Conservation (phyloP, 2,329 filamentous ascomycete species). For the Fusarium oligoseptatum region DNA sequence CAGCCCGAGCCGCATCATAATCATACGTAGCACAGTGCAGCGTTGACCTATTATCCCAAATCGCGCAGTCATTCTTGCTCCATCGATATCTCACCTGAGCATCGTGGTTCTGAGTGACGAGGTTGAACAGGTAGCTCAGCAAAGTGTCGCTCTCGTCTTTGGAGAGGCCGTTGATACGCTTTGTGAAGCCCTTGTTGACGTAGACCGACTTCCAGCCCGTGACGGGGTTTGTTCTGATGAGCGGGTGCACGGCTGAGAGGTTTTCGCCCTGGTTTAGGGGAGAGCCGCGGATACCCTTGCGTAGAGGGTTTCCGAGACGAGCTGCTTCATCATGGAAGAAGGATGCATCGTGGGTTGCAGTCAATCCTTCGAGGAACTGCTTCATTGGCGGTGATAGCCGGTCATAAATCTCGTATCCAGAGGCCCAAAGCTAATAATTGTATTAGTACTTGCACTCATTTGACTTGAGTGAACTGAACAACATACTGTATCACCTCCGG, state of each 20-base stretch:
- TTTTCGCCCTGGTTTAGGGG: conserved; percentile 69
- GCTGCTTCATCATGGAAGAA: conserved; percentile 65
- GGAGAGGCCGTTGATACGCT: conserved; percentile 67
- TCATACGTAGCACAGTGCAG: conserved; percentile 72
- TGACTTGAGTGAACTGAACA: neutral
- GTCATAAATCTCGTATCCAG: conserved; percentile 71
- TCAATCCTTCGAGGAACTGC: conserved; percentile 62
- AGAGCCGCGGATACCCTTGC: conserved; percentile 62
- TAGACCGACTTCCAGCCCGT: conserved; percentile 70
- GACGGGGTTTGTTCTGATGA: conserved; percentile 71
- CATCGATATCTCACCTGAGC: conserved; percentile 68
- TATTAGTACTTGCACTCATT: conserved; percentile 52
- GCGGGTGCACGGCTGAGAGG: conserved; percentile 64
- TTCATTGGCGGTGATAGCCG: conserved; percentile 63
- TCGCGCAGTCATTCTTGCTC: conserved; percentile 67
- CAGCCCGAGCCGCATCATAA: conserved; percentile 61
- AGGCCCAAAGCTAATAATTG: conserved; percentile 68
- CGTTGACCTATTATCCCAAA: conserved; percentile 74
- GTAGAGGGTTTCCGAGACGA: conserved; percentile 60
- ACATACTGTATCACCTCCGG: conserved; percentile 66
- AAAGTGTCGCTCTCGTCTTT: conserved; percentile 66
- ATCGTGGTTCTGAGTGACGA: conserved; percentile 69
- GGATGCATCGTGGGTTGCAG: conserved; percentile 60
- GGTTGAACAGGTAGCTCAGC: conserved; percentile 61
- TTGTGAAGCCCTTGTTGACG: conserved; percentile 64